Base-by-base conservation (phyloP, 2,329 filamentous ascomycete species). In the Colletotrichum navitas region DNA sequence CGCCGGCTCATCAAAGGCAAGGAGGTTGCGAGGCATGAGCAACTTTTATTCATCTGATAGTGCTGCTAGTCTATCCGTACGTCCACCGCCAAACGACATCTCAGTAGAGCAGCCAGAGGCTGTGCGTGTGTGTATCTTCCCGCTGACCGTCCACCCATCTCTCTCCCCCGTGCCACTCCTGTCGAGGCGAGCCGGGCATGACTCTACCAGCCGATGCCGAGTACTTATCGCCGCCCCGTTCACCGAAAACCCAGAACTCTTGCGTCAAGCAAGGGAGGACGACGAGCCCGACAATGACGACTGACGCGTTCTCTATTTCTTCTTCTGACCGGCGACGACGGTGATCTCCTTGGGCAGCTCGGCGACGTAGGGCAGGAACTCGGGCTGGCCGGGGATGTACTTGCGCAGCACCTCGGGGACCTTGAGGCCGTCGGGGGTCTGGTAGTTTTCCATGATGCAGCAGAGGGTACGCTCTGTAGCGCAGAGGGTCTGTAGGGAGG, bases 381-480 rank as follows among this genome's bases (percentile, higher is more conserved):
- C 94, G 1, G 94, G 94, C 51, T 94, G 87, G 43, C 95, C 95
- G 2, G 95, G 94, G 63, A 98, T 92, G 81, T 97, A 98, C 83
- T 94, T 95, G 76, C 93, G 90, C 72, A 98, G 87, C 56, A 92
- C 91, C 82, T 95, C 92, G 0, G 95, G 95, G 43, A 97, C 92
- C 68, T 88, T 88, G 76, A 97, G 87, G 74, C 94, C 94, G 86
- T 95, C 93, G 78, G 94, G 91, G 0, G 92, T 96, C 85, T 99
- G 96, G 83, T 95, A 98, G 84, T 98, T 99, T 84, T 99, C 96
- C 49, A 99, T 88, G 54, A 99, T 87, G 80, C 95, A 98, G 87
- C 96, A 98, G 61, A 98, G 87, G 0, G 95, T 94, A 80, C 95
- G 89, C 80, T 97, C 95, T 1, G 95, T 98, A 24, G 95, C 95